Conservation (phyloP, 331 rosid genomes). For the Telfairia occidentalis region DNA sequence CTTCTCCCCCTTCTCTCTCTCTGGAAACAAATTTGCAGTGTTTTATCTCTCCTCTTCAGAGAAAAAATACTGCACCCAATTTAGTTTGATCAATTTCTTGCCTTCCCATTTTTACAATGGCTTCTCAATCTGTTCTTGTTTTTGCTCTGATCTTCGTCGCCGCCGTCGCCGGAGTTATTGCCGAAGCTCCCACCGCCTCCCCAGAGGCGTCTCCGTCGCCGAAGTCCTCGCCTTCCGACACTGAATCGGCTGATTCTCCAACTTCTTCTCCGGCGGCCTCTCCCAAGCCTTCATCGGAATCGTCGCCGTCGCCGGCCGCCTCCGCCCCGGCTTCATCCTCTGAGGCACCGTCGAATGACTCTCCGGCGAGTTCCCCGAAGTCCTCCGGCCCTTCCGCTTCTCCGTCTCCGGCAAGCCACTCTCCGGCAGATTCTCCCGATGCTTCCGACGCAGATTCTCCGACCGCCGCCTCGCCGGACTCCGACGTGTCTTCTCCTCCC, state of each 20-base stretch:
- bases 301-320: neutral
- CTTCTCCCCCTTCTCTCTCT: neutral
- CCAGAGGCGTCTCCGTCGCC: slow-evolving; percentile 6
- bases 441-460: neutral
- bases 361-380: neutral
- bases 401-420: neutral
- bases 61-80: neutral
- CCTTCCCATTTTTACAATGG: slow-evolving; percentile 3
- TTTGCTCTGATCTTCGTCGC: slow-evolving; percentile 17
- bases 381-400: slow-evolving; percentile 7
- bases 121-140: slow-evolving; percentile 16
- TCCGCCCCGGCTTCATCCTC: neutral
- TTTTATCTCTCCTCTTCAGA: neutral
- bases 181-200: slow-evolving; percentile 10
- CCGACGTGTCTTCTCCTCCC: slow-evolving; percentile 16
- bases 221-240: slow-evolving; percentile 7
- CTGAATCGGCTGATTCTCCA: neutral
- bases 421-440: neutral
- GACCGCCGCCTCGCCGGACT: neutral
- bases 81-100: neutral
- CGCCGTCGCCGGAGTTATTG: neutral
- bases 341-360: neutral
- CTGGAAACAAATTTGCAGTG: neutral
- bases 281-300: neutral
- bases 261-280: neutral